Evolutionary conservation across 331 rosid genomes (phyloP), one percentile per base, ranked within the genome.

Genomic region (Pyrus hybrid): DNA sequence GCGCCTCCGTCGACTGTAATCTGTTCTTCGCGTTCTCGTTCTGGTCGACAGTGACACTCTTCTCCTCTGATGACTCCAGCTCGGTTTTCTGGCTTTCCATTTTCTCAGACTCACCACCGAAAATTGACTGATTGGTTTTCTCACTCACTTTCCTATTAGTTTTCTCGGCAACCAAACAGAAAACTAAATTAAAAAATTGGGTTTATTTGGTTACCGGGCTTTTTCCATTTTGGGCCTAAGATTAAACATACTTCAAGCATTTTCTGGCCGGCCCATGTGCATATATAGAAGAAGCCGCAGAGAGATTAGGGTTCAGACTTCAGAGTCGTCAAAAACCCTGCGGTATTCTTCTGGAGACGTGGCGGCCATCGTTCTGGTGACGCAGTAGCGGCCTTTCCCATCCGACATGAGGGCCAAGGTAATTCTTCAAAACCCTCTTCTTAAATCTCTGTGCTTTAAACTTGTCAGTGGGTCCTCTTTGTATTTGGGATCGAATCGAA

Each of bases 1-100:
- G 62, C 78, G 80, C 85, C 2, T 90, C 93, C 22, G 47, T 41
- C 14, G 86, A 71, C 13, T 26, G 43, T 4, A 17, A 14, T 30
- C 43, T 63, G 18, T 25, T 25, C 5, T 26, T 62, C 13, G 28
- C 68, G 43, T 63, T 63, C 41, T 29, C 45, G 20, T 17, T 30
- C 45, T 30, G 43, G 22, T 63, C 22, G 6, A 8, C 68, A 30
- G 9, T 3, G 13, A 30, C 23, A 63, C 68, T 63, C 43, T 63
- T 63, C 68, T 30, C 45, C 13, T 63, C 68, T 30, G 68, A 58
- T 21, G 66, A 37, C 22, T 60, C 41, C 12, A 21, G 4, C 28
- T 60, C 26, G 20, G 28, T 25, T 5, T 60, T 37, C n/a, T 18
- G 22, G 68, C 30, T 61, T 25, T 73, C 60, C 77, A 73, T 73